Conservation (phyloP, 2,329 filamentous ascomycete species). For the Nigrospora oryzae region DNA sequence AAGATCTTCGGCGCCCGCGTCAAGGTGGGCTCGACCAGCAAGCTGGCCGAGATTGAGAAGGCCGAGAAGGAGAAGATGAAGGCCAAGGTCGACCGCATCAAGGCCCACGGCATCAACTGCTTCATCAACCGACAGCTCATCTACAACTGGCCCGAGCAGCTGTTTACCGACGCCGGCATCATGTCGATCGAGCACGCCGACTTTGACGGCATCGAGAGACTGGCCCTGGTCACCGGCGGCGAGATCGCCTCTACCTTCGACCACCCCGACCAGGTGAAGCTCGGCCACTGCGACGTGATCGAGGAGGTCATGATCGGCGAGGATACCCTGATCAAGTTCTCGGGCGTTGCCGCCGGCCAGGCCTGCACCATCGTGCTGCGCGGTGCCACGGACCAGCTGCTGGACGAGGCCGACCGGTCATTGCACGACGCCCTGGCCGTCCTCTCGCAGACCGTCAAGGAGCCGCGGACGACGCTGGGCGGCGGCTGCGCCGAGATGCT, state of each 20-base stretch:
- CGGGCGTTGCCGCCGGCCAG: slow-evolving; percentile 84
- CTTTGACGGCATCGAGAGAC: slow-evolving; percentile 93
- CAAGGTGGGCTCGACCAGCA: slow-evolving; percentile 92
- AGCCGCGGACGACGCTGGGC: slow-evolving; percentile 87
- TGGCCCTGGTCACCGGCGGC: slow-evolving; percentile 91
- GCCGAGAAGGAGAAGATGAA: slow-evolving; percentile 99
- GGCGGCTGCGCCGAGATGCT: slow-evolving; percentile 97
- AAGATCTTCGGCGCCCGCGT: slow-evolving; percentile 98
- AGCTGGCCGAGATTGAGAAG: slow-evolving; percentile 96
- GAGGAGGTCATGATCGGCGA: slow-evolving; percentile 98
- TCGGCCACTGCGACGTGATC: slow-evolving; percentile 89
- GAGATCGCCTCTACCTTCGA: slow-evolving; percentile 98
- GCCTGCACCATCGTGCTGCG: slow-evolving; percentile 96
- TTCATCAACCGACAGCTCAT: slow-evolving; percentile 99
- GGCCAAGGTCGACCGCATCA: slow-evolving; percentile 97
- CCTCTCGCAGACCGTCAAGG: slow-evolving; percentile 90
- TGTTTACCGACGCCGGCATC: slow-evolving; percentile 95
- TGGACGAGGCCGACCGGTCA: slow-evolving; percentile 94
- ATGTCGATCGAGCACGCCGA: slow-evolving; percentile 98
- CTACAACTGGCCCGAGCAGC: slow-evolving; percentile 99
- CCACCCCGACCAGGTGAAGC: slow-evolving; percentile 93
- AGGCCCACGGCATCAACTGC: slow-evolving; percentile 98
- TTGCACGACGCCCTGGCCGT: slow-evolving; percentile 94
- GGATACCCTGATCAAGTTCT: slow-evolving; percentile 95
- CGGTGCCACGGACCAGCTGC: slow-evolving; percentile 90